Evolutionary conservation across 2,329 filamentous ascomycete species (phyloP).

Genomic region (Chaetomiaceae sp.): DNA sequence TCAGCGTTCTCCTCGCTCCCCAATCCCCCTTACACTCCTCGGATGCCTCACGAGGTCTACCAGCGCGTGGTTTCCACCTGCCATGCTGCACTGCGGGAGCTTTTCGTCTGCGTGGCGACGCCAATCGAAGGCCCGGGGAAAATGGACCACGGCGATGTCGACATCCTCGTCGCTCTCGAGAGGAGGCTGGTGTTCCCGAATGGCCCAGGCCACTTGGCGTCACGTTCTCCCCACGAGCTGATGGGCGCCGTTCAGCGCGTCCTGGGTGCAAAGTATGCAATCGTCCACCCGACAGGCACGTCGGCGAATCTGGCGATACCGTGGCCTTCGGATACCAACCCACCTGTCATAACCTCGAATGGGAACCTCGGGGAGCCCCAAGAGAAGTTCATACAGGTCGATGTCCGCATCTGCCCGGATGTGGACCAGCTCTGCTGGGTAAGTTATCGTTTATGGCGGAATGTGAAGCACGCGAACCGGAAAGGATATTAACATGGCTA

Average conservation of each 20-base stretch:
- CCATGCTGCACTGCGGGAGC: slow-evolving; percentile 41
- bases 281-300: slow-evolving; percentile 26
- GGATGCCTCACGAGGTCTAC: slow-evolving; percentile 61
- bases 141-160: slow-evolving; percentile 65
- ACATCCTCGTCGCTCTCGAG: slow-evolving; percentile 55
- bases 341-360: background rate
- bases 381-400: slow-evolving; percentile 59
- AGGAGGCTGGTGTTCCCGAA: slow-evolving; percentile 14
- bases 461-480: background rate
- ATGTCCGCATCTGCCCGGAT: slow-evolving; percentile 53
- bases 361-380: background rate
- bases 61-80: slow-evolving; percentile 43
- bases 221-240: slow-evolving; percentile 7
- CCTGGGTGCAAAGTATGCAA: slow-evolving; percentile 43
- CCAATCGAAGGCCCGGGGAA: slow-evolving; percentile 69
- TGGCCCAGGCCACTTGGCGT: background rate
- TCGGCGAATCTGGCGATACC: slow-evolving; percentile 51
- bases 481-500: background rate
- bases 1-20: slow-evolving; percentile 48
- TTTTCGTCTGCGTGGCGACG: slow-evolving; percentile 53
- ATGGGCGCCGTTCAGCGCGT: slow-evolving; percentile 33
- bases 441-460: background rate
- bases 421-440: slow-evolving; percentile 52
- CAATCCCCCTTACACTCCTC: slow-evolving; percentile 55
- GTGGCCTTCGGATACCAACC: slow-evolving; percentile 39